A percentile compares a stretch with the other conserved stretches of the same genome.
Evolutionary conservation across 768 basidiomycete genomes (phyloP).

Genomic region (Boletus barrowsii): DNA sequence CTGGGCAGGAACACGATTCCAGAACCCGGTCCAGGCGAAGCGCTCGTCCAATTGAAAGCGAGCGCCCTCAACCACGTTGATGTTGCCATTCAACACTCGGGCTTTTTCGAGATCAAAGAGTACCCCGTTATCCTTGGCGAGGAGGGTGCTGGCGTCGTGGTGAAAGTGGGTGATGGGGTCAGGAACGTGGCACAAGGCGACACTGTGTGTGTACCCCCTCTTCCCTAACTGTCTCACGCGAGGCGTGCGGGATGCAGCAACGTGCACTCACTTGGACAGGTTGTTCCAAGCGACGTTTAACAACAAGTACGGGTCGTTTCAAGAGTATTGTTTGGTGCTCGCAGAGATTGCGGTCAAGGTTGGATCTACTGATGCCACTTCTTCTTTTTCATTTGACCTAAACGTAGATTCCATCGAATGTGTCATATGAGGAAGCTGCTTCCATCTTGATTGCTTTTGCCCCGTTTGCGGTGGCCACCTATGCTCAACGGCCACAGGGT

Average conservation of each 20-base stretch:
- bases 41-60: slow-evolving; percentile 41
- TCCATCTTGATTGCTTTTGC: slow-evolving; percentile 33
- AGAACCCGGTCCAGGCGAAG: slow-evolving; percentile 37
- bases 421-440: slow-evolving; percentile 36
- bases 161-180: slow-evolving; percentile 36
- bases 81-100: not conserved
- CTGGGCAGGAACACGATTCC: slow-evolving; percentile 22
- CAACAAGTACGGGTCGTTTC: slow-evolving; percentile 15
- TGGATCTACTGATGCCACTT: not conserved
- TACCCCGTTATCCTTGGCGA: slow-evolving; percentile 36
- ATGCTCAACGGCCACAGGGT: slow-evolving; percentile 22
- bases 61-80: slow-evolving; percentile 46
- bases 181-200: slow-evolving; percentile 33
- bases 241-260: not conserved
- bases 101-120: slow-evolving; percentile 19
- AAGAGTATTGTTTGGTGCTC: slow-evolving; percentile 21
- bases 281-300: slow-evolving; percentile 6
- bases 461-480: slow-evolving; percentile 35
- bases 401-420: slow-evolving; percentile 30
- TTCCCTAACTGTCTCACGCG: not conserved
- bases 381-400: not conserved
- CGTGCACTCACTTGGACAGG: not conserved
- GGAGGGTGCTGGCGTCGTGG: slow-evolving; percentile 37
- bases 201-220: slow-evolving; percentile 10
- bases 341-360: slow-evolving; percentile 16